A percentile compares a stretch with the other conserved stretches of the same genome.
Evolutionary conservation across 2,329 filamentous ascomycete genomes (phyloP).

Genomic region (Colletotrichum horii): DNA sequence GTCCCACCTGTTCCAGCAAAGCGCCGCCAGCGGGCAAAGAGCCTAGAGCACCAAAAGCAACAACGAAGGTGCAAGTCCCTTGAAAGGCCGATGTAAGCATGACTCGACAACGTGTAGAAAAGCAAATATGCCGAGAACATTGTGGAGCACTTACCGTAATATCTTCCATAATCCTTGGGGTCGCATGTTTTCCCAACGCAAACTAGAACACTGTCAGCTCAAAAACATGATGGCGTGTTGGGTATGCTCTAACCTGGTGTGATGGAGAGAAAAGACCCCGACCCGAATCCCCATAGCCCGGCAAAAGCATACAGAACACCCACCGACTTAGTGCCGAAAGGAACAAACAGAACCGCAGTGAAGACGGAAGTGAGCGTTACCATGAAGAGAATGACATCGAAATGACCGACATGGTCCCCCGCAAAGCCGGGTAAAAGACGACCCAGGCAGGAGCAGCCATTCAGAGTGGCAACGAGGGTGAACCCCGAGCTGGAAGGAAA

Average conservation of each 20-base stretch:
- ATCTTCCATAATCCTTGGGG: constrained; percentile 46
- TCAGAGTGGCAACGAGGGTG: constrained; percentile 48
- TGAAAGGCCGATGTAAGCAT: not conserved
- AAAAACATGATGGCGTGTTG: not conserved
- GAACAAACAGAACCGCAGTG: constrained; percentile 49
- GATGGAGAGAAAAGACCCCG: constrained; percentile 51
- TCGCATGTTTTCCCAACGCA: constrained; percentile 52
- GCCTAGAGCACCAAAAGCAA: not conserved
- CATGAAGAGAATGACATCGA: constrained; percentile 41
- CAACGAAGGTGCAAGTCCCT: not conserved
- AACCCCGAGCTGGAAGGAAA: constrained; percentile 44
- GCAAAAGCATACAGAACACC: constrained; percentile 47
- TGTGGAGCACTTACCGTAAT: not conserved
- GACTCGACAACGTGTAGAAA: not conserved
- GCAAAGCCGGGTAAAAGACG: constrained; percentile 47
- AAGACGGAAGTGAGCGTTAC: constrained; percentile 27
- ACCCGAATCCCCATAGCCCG: constrained; percentile 52
- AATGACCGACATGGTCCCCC: constrained; percentile 47
- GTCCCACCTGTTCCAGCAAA: not conserved
- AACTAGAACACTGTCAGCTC: constrained; percentile 27
- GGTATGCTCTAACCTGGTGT: constrained; percentile 29
- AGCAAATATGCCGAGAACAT: not conserved
- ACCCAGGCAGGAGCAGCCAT: constrained; percentile 46
- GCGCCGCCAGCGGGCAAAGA: not conserved
- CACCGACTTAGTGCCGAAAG: constrained; percentile 43